Base-by-base conservation (phyloP, 2,329 filamentous ascomycete genomes). In the Apiospora sp. region DNA sequence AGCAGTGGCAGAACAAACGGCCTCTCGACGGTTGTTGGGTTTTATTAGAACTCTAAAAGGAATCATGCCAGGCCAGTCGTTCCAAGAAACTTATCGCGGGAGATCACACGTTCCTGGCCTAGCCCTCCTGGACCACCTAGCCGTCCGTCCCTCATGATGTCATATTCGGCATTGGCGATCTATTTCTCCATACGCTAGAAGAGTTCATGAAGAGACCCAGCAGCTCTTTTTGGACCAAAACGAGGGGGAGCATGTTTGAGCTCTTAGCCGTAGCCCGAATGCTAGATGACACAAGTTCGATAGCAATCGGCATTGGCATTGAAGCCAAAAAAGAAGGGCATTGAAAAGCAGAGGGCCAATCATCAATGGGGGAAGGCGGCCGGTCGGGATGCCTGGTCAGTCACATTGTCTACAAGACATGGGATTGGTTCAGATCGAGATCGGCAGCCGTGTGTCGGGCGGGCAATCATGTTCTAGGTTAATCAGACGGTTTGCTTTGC, bases 111-210 rank as follows among this genome's bases (percentile, higher is more conserved):
- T 64, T 64, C 58, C 58, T 64, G 58, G 58, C 58, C 34, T 64
- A 41, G 54, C 30, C 27, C 27, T 61, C 58, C 14, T 58, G 16
- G 27, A 14, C 27, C 37, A 10, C 37, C 37, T 41, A 41, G 37
- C 10, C 8, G 6, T 41, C 37, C 37, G 37, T 37, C 5, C 8
- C 34, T 41, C 22, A 46, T 68, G 67, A 68, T 68, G 67, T 68
- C 67, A 68, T 68, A 6, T 46, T 46, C 67, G 67, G 67, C 67
- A 68, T 68, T 68, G 67, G 67, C 67, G 67, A 68, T 48, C 67
- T 30, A 12, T 68, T 64, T 64, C 58, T 64, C 58, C 58, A 64
- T 64, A 41, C 58, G 58, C 58, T 64, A 64, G 58, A 64, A 64
- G 58, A 41, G 58, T 41, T 64, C 58, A n/a, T n/a, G 34, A 41